A percentile compares a stretch with the other conserved stretches of the same genome.
Conservation (phyloP, 257 asterid genomes). For the Gentiana straminea region DNA sequence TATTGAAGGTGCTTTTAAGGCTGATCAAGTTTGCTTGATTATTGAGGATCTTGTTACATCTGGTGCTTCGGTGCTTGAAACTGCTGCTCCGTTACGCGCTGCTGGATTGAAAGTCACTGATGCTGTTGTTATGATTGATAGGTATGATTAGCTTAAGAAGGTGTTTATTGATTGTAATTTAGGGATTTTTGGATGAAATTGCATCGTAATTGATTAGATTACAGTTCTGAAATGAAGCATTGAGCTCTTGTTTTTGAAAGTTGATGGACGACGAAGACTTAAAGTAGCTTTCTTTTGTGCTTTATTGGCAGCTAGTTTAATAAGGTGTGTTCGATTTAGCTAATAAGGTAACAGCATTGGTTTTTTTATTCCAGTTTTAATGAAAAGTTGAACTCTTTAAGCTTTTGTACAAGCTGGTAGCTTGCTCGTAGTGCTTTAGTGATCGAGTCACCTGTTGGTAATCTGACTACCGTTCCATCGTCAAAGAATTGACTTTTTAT, state of each 20-base stretch:
- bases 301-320: no score
- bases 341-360: not conserved
- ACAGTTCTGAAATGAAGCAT: no score
- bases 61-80: slow-evolving; percentile 88
- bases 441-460: no score
- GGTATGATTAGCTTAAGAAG: slow-evolving; percentile 23
- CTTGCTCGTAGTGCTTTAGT: no score
- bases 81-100: slow-evolving; percentile 76
- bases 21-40: slow-evolving; percentile 52
- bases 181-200: not conserved
- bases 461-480: no score
- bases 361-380: not conserved
- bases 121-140: slow-evolving; percentile 92
- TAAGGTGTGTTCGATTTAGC: no score
- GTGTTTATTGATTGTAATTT: not conserved
- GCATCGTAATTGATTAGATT: no score
- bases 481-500: no score
- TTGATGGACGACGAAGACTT: no score
- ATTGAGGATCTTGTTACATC: slow-evolving; percentile 94
- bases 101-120: slow-evolving; percentile 79
- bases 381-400: not conserved
- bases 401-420: not conserved
- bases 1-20: slow-evolving; percentile 61
- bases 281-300: not conserved
- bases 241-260: no score